Evolutionary conservation across 129 eudicot species (phyloP).

Genomic region (Escallonia rubra): DNA sequence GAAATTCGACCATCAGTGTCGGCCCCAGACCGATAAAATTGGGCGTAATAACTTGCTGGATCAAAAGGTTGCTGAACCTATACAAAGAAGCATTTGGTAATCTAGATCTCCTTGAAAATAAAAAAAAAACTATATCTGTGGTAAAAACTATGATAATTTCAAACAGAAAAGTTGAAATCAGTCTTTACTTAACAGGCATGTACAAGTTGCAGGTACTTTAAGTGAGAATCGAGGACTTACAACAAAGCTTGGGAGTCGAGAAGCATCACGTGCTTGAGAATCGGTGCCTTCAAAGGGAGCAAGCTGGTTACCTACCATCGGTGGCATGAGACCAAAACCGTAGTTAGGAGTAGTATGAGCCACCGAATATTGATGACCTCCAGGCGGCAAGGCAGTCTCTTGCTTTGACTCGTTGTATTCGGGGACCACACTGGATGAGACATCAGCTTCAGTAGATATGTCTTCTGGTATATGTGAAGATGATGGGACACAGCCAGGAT

Average conservation of each 20-base stretch:
- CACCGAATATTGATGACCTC: constrained; percentile 46
- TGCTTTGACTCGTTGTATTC: constrained; percentile 48
- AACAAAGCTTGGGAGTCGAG: constrained; percentile 68
- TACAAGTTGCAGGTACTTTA: not conserved
- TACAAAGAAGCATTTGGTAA: constrained; percentile 15
- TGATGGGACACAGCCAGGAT: constrained; percentile 39
- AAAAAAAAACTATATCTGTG: not conserved
- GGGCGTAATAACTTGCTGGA: constrained; percentile 73
- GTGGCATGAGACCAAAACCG: constrained; percentile 61
- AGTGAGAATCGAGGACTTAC: constrained; percentile 41
- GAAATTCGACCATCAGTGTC: constrained; percentile 70
- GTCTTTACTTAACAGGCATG: not conserved
- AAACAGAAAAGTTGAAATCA: too few species aligned
- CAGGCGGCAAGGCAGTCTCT: constrained; percentile 36
- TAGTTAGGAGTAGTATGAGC: constrained; percentile 50
- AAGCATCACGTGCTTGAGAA: constrained; percentile 56
- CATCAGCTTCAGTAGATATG: constrained; percentile 36
- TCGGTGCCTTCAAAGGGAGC: constrained; percentile 59
- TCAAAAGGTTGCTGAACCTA: constrained; percentile 82
- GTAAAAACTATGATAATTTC: too few species aligned
- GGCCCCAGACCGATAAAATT: constrained; percentile 53
- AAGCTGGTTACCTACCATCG: constrained; percentile 45
- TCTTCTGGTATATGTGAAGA: constrained; percentile 40
- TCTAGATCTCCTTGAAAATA: not conserved
- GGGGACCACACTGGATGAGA: constrained; percentile 40